Conservation (phyloP, 495 filamentous ascomycete species). For the Penicillium arizonense region DNA sequence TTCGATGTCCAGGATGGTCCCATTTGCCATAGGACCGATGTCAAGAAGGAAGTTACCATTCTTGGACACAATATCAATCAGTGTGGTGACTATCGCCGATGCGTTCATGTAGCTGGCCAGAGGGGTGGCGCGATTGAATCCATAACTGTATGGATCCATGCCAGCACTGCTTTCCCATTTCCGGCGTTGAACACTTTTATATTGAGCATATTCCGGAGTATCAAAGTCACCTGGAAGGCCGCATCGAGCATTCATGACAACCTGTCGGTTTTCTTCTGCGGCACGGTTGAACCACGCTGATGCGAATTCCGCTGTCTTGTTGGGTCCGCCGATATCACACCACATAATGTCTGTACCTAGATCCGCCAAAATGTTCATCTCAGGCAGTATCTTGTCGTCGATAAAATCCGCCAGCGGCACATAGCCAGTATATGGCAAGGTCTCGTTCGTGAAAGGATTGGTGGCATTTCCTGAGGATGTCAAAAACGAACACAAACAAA, state of each 20-base stretch:
- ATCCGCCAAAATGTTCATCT: conserved; percentile 49
- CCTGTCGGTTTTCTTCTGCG: conserved; percentile 38
- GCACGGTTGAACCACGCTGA: conserved; percentile 45
- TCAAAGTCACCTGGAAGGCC: conserved; percentile 51
- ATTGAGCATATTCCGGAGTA: conserved; percentile 51
- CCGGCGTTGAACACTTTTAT: conserved; percentile 43
- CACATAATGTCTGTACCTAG: conserved; percentile 57
- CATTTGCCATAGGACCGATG: conserved; percentile 51
- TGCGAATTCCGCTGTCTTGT: conserved; percentile 48
- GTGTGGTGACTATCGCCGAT: conserved; percentile 35
- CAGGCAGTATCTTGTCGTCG: conserved; percentile 45
- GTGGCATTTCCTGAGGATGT: conserved; percentile 31
- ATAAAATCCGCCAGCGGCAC: conserved; percentile 47
- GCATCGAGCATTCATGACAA: conserved; percentile 52
- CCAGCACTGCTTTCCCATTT: conserved; percentile 57
- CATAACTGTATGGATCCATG: conserved; percentile 56
- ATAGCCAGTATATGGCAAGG: conserved; percentile 49
- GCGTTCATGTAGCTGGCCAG: conserved; percentile 50
- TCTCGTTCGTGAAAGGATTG: conserved; percentile 49
- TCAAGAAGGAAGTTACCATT: conserved; percentile 59
- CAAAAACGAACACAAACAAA: neutral
- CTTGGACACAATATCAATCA: conserved; percentile 54
- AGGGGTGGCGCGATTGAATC: conserved; percentile 54
- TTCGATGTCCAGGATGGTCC: conserved; percentile 50
- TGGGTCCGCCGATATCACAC: conserved; percentile 54